Base-by-base conservation (phyloP, 192 early-diverging fungal genomes). In the Backusella macrospora region DNA sequence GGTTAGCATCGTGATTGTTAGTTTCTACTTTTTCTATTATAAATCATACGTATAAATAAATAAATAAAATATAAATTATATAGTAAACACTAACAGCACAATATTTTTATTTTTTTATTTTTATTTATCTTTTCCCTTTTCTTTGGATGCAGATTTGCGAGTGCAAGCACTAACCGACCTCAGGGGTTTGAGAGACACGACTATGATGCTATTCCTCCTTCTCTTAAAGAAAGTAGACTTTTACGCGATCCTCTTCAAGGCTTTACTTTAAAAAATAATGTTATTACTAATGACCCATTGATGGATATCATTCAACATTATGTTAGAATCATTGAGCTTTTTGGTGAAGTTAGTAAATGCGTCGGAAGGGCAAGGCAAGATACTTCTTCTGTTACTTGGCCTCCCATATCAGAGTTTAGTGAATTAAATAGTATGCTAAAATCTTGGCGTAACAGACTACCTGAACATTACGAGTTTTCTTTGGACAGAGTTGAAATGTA, bases 151-250 rank as follows among this genome's bases (percentile, higher is more conserved):
- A 80, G 81, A 73, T 78, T 78, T 64, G 64, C 76, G 46, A 74
- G 79, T 39, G 71, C 76, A 43, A 79, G 78, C 18, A 76, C 76
- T 34, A 80, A 81, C 37, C 71, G 86, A 43, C 85, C 86, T 14
- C 75, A 78, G 73, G 75, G 81, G 69, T 85, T 88, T 44, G 80
- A 84, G 39, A 81, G 82, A 52, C 73, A 66, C 26, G 84, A 86
- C 38, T 81, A 78, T 67, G 86, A 88, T 39, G 44, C 39, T 23
- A 71, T 71, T 4, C 42, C 62, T 29, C 70, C 75, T 23, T 43
- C 75, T 1, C 43, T 76, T 55, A 37, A 69, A 21, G 75, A 76
- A 34, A 71, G 69, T 34, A 26, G 70, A 18, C 45, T 76, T 14
- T 63, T 72, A 44, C 71, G 71, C 13, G 71, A 72, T 21, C 55